Evolutionary conservation across 2,329 filamentous ascomycete genomes (phyloP).

Genomic region (Stromatinia cepivora): DNA sequence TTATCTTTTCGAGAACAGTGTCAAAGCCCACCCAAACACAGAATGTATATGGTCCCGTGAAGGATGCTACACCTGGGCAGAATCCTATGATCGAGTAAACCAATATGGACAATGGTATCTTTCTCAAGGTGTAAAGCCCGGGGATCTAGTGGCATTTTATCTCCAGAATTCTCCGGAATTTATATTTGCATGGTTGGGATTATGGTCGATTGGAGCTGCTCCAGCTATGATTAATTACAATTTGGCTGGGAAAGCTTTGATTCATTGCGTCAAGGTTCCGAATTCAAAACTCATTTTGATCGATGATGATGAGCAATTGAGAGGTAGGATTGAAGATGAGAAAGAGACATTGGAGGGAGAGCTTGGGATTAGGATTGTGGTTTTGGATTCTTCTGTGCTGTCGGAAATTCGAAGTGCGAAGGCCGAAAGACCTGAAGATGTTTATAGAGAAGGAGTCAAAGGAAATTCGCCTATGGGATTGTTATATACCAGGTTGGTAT

Average conservation of each 20-base stretch:
- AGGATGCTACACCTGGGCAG: slow-evolving; percentile 58
- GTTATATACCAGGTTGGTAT: slow-evolving; percentile 64
- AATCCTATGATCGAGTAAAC: slow-evolving; percentile 56
- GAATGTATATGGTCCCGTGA: slow-evolving; percentile 68
- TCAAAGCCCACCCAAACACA: slow-evolving; percentile 53
- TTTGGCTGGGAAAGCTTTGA: slow-evolving; percentile 59
- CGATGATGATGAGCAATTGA: slow-evolving; percentile 54
- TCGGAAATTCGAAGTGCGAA: slow-evolving; percentile 50
- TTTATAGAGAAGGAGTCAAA: slow-evolving; percentile 53
- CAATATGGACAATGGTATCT: slow-evolving; percentile 65
- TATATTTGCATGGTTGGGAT: slow-evolving; percentile 62
- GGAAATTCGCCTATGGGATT: slow-evolving; percentile 59
- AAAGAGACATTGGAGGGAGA: slow-evolving; percentile 50
- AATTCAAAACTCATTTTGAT: slow-evolving; percentile 58
- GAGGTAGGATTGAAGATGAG: slow-evolving; percentile 57
- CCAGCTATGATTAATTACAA: slow-evolving; percentile 74
- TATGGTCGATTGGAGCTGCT: slow-evolving; percentile 65
- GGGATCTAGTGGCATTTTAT: slow-evolving; percentile 65
- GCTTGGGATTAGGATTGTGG: slow-evolving; percentile 55
- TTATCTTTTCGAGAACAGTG: slow-evolving; percentile 62
- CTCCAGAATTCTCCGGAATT: slow-evolving; percentile 69
- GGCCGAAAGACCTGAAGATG: slow-evolving; percentile 54
- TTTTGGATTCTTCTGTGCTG: slow-evolving; percentile 52
- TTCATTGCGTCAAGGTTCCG: slow-evolving; percentile 64
- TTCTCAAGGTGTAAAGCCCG: slow-evolving; percentile 56